Evolutionary conservation across 441 rosid species (phyloP).

Genomic region (Capsella rubella): DNA sequence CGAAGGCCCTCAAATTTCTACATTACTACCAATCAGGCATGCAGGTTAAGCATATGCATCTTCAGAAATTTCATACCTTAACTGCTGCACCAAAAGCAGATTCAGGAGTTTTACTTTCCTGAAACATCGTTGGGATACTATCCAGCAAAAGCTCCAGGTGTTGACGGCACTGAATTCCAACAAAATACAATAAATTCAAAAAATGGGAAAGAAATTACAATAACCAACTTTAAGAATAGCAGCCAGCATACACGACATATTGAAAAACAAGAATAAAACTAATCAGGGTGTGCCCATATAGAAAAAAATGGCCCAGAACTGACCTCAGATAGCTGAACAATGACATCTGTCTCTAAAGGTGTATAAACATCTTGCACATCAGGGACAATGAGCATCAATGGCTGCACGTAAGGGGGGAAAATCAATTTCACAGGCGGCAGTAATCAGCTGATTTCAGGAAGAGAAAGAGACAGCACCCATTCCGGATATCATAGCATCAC

Average conservation of each 20-base stretch:
- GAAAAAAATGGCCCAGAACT: slow-evolving; percentile 39
- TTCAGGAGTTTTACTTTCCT: slow-evolving; percentile 83
- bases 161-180: slow-evolving; percentile 81
- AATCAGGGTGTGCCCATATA: slow-evolving; percentile 19
- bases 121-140: slow-evolving; percentile 94
- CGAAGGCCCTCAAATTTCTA: slow-evolving; percentile 27
- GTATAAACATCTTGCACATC: slow-evolving; percentile 89
- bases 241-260: slow-evolving; percentile 21
- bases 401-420: slow-evolving; percentile 57
- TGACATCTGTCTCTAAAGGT: slow-evolving; percentile 81
- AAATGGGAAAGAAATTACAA: slow-evolving; percentile 25
- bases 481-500: slow-evolving; percentile 7
- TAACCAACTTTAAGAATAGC: slow-evolving; percentile 30
- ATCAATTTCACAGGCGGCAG: slow-evolving; percentile 38
- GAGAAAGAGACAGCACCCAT: slow-evolving; percentile 14
- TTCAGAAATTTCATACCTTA: slow-evolving; percentile 61
- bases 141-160: slow-evolving; percentile 95
- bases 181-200: slow-evolving; percentile 13
- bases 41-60: slow-evolving; percentile 21
- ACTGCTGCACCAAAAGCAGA: slow-evolving; percentile 99
- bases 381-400: slow-evolving; percentile 87
- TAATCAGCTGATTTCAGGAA: slow-evolving; percentile 30
- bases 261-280: slow-evolving; percentile 2
- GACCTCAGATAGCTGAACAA: slow-evolving; percentile 90
- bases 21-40: slow-evolving; percentile 22